These are phyloP conservation scores for Aphanocladium album DNA, from an alignment of 2,329 filamentous ascomycete genomes.

Conservation along the genomic window DNA sequence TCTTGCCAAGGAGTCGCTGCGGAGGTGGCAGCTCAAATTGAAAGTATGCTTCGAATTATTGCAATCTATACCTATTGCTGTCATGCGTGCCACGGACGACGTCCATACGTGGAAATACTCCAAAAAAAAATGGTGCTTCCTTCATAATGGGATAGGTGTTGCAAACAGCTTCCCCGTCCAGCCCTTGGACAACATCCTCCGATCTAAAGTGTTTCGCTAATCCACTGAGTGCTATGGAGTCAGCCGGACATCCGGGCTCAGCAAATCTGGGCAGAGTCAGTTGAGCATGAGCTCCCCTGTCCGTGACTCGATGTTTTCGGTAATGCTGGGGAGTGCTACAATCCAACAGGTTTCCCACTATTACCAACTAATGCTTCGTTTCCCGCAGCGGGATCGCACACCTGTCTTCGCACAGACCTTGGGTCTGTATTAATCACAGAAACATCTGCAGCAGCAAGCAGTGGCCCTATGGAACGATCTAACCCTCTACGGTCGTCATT, in stretches of 20 bases:
- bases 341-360: neutral
- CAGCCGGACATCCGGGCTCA: neutral
- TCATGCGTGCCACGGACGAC: neutral
- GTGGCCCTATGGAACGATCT: conserved; percentile 2
- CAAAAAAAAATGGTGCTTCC: too few relatives aligned
- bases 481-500: neutral
- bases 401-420: conserved; percentile 8
- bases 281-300: neutral
- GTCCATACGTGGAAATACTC: neutral
- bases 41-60: neutral
- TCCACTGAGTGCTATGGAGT: too few relatives aligned
- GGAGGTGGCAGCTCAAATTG: neutral
- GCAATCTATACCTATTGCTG: neutral
- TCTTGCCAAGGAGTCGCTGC: neutral
- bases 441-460: neutral
- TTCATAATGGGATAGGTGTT: neutral
- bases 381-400: conserved; percentile 5
- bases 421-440: neutral
- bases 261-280: neutral
- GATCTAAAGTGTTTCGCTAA: too few relatives aligned
- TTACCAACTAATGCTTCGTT: neutral
- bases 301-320: neutral
- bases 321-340: neutral
- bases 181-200: too few relatives aligned
- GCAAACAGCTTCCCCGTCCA: neutral